phyloP scores from a whole-genome alignment of 1,139 yeast genomes.

The Hansenula sp. region DNA sequence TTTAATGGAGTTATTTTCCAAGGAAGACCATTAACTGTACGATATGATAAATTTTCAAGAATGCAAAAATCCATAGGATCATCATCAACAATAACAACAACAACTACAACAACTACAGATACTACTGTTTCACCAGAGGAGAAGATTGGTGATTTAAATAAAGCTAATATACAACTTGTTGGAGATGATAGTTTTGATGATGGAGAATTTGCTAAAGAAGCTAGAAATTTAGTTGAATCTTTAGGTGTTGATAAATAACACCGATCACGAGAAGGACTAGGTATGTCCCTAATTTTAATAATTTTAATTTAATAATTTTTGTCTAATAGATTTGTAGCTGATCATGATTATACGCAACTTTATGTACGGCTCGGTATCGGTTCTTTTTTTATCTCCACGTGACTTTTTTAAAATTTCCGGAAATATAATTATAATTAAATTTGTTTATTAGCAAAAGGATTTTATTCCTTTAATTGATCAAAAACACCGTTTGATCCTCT shows the following conservation, averaged over 20 bases:
- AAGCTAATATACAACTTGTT: neutral
- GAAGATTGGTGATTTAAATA: neutral
- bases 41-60: constrained; percentile 47
- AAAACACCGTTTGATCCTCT: neutral
- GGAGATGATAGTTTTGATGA: constrained; percentile 4
- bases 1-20: constrained; percentile 60
- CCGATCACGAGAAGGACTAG: neutral
- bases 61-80: neutral
- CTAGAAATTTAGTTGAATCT: constrained; percentile 21
- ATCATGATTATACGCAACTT: no score
- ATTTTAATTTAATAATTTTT: no score
- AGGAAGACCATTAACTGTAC: constrained; percentile 65
- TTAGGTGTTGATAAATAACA: constrained; percentile 2
- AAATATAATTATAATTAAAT: no score
- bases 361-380: no score
- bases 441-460: neutral
- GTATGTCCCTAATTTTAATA: neutral
- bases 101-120: neutral
- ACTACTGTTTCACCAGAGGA: no score
- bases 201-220: constrained; percentile 20
- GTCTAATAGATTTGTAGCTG: no score
- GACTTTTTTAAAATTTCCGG: no score
- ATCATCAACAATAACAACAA: neutral
- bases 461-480: neutral
- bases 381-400: no score